phyloP scores from a whole-genome alignment of 495 filamentous ascomycete species.

The Neurospora sp. region DNA sequence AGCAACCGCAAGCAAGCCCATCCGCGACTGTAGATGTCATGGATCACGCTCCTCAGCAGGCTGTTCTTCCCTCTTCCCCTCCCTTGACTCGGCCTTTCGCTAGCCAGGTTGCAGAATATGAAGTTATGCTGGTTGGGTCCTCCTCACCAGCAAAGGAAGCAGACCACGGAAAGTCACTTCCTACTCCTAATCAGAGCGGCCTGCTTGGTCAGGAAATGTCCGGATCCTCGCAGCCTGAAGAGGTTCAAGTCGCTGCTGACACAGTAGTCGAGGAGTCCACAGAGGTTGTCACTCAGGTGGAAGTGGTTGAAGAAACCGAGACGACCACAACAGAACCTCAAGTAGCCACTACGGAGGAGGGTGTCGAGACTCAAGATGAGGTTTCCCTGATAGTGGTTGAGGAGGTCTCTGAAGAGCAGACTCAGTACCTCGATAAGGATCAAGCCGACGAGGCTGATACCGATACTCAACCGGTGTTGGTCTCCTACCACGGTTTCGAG shows the following conservation, averaged over 20 bases:
- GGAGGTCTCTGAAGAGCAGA: not conserved
- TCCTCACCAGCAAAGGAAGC: not conserved
- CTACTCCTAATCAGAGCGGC: not conserved
- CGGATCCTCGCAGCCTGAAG: not conserved
- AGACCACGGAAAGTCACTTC: not conserved
- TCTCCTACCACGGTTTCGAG: not conserved
- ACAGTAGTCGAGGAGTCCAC: not conserved
- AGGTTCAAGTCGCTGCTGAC: not conserved
- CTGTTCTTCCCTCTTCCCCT: not conserved
- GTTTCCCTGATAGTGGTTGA: not conserved
- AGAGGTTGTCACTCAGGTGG: not conserved
- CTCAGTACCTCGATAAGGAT: not conserved
- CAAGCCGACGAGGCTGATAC: not conserved
- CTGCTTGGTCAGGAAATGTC: not conserved
- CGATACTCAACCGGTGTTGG: not conserved
- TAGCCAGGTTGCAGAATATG: not conserved
- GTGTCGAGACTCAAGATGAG: constrained; percentile 1
- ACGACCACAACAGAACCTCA: not conserved
- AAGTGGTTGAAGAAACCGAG: not conserved
- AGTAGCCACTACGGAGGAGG: not conserved
- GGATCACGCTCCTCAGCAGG: not conserved
- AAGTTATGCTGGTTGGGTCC: not conserved
- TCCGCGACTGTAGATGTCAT: not conserved
- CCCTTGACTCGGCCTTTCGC: not conserved
- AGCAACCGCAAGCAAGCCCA: not conserved